Conservation (phyloP, 75 land plant genomes). For the Pinus tabuliformis region DNA sequence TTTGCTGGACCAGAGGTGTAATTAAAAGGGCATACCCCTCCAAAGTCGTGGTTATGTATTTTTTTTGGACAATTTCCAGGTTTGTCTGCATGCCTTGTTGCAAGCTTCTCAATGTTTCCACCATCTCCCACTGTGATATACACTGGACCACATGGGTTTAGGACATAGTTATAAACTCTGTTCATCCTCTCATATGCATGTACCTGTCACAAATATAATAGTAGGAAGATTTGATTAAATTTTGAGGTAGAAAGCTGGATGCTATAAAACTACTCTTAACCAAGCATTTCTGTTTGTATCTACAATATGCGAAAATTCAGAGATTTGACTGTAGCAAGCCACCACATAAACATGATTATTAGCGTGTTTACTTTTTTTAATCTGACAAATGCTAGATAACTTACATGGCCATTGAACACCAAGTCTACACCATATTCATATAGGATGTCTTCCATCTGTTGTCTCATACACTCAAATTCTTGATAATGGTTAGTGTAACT, state of each 20-base stretch:
- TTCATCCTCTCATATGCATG: constrained; percentile 42
- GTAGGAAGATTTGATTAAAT: neutral
- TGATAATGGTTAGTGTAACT: constrained; percentile 40
- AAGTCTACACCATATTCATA: constrained; percentile 38
- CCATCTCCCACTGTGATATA: constrained; percentile 40
- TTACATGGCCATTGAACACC: constrained; percentile 43
- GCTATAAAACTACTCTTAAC: neutral
- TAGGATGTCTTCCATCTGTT: constrained; percentile 38
- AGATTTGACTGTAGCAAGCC: neutral
- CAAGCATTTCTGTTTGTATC: neutral
- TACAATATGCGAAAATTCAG: neutral
- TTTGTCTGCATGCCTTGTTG: constrained; percentile 21
- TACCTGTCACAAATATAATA: constrained; percentile 13
- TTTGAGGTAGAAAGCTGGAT: neutral
- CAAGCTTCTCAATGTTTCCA: constrained; percentile 33
- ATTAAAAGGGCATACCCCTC: constrained; percentile 15
- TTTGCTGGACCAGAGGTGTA: constrained; percentile 40
- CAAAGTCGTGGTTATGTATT: neutral
- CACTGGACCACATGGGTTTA: constrained; percentile 25
- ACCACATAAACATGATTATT: neutral
- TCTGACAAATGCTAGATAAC: neutral
- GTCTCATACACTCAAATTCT: constrained; percentile 47
- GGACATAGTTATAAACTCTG: constrained; percentile 28
- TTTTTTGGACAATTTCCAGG: constrained; percentile 13
- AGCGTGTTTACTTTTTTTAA: neutral